Percentiles rank a stretch among this genome's conserved stretches.
phyloP scores from a whole-genome alignment of 78 protist species.

The Dictyostelium discoideum region DNA sequence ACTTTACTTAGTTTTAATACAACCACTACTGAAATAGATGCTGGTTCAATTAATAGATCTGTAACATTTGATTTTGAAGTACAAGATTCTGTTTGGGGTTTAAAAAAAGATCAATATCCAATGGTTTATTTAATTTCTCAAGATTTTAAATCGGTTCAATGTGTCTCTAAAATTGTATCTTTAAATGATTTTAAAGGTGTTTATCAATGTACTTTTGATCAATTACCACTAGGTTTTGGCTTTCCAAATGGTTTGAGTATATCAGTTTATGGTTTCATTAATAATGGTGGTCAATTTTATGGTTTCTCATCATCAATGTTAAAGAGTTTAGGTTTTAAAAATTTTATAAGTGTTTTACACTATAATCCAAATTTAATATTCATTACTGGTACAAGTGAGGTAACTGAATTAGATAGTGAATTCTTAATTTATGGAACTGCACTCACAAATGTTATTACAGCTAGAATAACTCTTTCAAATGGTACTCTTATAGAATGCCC shows the following conservation, averaged over 20 bases:
- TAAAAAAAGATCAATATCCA: not conserved
- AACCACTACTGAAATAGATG: not conserved
- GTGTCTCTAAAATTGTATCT: not conserved
- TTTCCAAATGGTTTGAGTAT: not conserved
- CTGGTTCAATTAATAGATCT: not conserved
- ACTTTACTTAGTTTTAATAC: not conserved
- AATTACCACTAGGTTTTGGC: not conserved
- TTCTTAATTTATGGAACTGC: not conserved
- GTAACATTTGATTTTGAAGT: not conserved
- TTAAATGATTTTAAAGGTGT: not conserved
- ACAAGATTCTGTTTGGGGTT: not conserved
- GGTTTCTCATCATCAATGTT: not conserved
- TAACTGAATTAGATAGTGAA: not conserved
- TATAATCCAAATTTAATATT: not conserved
- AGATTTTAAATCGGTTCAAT: not conserved
- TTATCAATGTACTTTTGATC: not conserved
- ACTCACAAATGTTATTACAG: no score
- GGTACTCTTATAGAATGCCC: not conserved
- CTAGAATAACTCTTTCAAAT: not conserved
- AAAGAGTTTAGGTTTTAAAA: not conserved
- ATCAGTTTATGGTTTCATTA: not conserved
- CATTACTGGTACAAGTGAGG: not conserved
- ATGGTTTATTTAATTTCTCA: not conserved
- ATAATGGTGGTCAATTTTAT: not conserved
- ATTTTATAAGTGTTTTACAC: not conserved